These are phyloP conservation scores for Podospora comata DNA, from an alignment of 495 filamentous ascomycete genomes.

Conservation along the genomic window DNA sequence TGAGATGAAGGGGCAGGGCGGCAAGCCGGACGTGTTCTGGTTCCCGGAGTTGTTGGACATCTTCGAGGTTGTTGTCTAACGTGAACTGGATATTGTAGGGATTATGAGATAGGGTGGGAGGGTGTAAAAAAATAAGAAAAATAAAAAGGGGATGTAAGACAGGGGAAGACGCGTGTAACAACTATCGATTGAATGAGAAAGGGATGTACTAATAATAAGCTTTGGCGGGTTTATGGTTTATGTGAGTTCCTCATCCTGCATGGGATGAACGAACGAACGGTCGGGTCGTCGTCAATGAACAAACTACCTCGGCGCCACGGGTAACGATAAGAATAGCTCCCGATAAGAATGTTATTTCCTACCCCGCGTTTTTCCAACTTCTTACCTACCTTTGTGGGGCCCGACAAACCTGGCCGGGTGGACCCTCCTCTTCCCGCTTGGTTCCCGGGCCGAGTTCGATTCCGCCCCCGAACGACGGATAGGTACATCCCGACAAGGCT, in stretches of 20 bases:
- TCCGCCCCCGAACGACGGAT: background rate
- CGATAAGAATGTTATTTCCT: background rate
- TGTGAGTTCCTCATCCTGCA: background rate
- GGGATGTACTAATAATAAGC: background rate
- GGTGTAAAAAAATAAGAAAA: background rate
- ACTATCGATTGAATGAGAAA: background rate
- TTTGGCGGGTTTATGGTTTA: background rate
- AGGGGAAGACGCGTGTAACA: background rate
- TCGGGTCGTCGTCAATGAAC: background rate
- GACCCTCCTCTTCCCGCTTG: background rate
- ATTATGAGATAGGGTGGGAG: too few species aligned
- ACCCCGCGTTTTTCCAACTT: background rate
- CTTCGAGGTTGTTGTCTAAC: too few species aligned
- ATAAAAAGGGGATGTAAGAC: too few species aligned
- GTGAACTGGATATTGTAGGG: too few species aligned
- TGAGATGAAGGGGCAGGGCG: slow-evolving; percentile 51
- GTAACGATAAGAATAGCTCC: background rate
- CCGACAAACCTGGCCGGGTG: background rate
- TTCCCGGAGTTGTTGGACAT: background rate
- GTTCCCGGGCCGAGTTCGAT: background rate
- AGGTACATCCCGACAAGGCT: background rate
- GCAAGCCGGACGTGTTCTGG: slow-evolving; percentile 21
- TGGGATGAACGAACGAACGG: background rate
- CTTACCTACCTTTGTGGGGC: background rate
- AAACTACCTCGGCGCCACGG: background rate